Conservation (phyloP, 306 rosid genomes). For the Lathyrus oleraceus region DNA sequence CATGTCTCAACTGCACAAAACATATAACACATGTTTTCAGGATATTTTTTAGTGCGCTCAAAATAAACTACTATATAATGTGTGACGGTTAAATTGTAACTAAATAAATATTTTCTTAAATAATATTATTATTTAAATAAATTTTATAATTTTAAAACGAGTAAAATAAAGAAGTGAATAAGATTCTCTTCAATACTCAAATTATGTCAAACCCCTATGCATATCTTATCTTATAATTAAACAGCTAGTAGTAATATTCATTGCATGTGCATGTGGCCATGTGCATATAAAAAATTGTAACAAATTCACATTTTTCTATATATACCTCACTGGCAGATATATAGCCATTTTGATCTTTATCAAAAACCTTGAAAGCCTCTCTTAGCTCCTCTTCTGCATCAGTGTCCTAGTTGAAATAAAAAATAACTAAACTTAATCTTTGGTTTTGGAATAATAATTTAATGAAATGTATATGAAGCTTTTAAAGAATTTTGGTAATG, state of each 20-base stretch:
- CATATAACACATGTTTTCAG: background rate
- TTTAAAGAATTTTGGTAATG: background rate
- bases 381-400: slow-evolving; percentile 91
- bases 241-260: slow-evolving; percentile 40
- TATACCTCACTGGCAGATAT: slow-evolving; percentile 89
- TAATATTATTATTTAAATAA: no score
- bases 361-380: slow-evolving; percentile 96
- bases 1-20: slow-evolving; percentile 72
- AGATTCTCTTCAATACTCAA: slow-evolving; percentile 38
- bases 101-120: no score
- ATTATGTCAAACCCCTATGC: slow-evolving; percentile 45
- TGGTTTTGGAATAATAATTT: background rate
- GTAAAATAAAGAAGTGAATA: background rate
- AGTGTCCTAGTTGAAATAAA: slow-evolving; percentile 56
- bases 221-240: slow-evolving; percentile 36
- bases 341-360: slow-evolving; percentile 93
- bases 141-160: no score
- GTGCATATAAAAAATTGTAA: slow-evolving; percentile 20
- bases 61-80: no score
- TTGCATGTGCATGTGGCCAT: slow-evolving; percentile 45
- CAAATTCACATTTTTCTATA: background rate
- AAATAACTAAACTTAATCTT: slow-evolving; percentile 17
- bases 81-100: no score
- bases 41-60: no score
- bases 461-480: slow-evolving; percentile 4